A percentile compares a stretch with the other conserved stretches of the same genome.
Conservation (phyloP, 371 early-diverging fungal genomes). For the Lichtheimia ramosa region DNA sequence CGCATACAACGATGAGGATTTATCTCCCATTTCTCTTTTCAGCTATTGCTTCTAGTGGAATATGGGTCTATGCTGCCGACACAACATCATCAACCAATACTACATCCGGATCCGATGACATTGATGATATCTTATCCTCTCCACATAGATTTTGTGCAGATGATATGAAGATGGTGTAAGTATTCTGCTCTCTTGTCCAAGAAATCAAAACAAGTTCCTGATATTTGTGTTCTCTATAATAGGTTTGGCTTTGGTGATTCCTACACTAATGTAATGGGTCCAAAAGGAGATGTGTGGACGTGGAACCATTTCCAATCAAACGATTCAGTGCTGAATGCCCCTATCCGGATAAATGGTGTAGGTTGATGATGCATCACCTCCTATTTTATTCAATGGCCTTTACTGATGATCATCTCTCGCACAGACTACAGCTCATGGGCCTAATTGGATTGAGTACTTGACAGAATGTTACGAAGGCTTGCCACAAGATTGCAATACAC, state of each 20-base stretch:
- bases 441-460: conserved; percentile 15
- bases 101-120: too few species aligned
- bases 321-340: conserved; percentile 3
- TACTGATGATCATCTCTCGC: not conserved
- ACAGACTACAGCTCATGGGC: conserved; percentile 15
- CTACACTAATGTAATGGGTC: conserved; percentile 13
- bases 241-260: conserved; percentile 19
- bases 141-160: conserved; percentile 9
- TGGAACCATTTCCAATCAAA: conserved; percentile 10
- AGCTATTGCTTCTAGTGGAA: too few species aligned
- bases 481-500: conserved; percentile 14
- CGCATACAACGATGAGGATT: not conserved
- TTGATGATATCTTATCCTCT: too few species aligned
- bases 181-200: not conserved
- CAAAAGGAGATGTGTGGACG: conserved; percentile 13
- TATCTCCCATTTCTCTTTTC: not conserved
- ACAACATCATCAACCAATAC: too few species aligned
- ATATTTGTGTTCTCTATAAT: not conserved
- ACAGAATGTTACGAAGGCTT: conserved; percentile 15
- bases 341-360: conserved; percentile 11
- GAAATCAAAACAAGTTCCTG: not conserved
- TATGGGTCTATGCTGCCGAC: too few species aligned
- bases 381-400: not conserved
- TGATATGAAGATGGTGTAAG: conserved; percentile 4
- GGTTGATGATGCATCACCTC: not conserved